These are phyloP conservation scores for Crataegus laevigata DNA, from an alignment of 306 rosid genomes.

Conservation along the genomic window DNA sequence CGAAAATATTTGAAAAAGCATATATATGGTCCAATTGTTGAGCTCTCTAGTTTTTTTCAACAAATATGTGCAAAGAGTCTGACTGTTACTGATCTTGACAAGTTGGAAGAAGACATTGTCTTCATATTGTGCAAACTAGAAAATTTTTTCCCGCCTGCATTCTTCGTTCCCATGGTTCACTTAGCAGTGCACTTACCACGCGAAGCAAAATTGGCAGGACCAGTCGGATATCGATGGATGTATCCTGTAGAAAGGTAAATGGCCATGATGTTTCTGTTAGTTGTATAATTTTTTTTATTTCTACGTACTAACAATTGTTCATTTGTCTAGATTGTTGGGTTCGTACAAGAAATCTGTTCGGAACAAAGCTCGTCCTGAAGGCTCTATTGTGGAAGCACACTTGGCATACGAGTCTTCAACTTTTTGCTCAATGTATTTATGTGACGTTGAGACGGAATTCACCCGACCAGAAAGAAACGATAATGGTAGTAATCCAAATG, in stretches of 20 bases:
- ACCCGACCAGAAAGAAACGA: background rate
- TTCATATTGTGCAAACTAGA: slow-evolving; percentile 3
- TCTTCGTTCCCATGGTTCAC: slow-evolving; percentile 9
- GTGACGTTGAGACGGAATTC: background rate
- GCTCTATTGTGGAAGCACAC: background rate
- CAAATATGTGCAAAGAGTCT: background rate
- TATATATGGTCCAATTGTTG: background rate
- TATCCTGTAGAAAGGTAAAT: slow-evolving; percentile 6
- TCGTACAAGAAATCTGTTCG: background rate
- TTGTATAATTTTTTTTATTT: background rate
- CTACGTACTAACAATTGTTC: background rate
- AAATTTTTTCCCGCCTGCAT: background rate
- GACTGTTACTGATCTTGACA: background rate
- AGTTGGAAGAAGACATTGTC: background rate
- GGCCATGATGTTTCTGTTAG: background rate
- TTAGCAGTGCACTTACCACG: background rate
- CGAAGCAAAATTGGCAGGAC: background rate
- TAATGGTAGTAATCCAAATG: background rate
- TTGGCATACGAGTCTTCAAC: background rate
- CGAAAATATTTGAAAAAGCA: background rate
- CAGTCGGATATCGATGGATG: background rate
- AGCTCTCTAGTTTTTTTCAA: slow-evolving; percentile 1
- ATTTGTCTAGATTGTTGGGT: background rate
- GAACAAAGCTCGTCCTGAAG: background rate
- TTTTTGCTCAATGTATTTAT: too few species aligned